These are phyloP conservation scores for Myriosclerotinia curreyana DNA, from an alignment of 2,329 filamentous ascomycete species.

Conservation along the genomic window DNA sequence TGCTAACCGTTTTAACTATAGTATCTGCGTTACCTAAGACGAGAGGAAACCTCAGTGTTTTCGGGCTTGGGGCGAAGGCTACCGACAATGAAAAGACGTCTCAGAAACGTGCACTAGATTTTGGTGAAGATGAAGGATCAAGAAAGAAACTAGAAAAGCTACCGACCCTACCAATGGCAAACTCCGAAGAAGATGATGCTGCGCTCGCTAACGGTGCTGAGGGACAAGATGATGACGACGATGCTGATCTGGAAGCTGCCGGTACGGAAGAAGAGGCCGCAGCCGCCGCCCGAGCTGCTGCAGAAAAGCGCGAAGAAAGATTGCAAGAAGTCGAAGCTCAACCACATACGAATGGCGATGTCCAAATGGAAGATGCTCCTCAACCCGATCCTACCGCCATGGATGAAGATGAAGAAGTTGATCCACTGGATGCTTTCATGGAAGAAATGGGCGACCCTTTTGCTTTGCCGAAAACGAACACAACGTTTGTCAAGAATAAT, in stretches of 20 bases:
- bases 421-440: slow-evolving; percentile 98
- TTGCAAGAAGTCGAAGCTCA: slow-evolving; percentile 46
- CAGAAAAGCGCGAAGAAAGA: slow-evolving; percentile 76
- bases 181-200: slow-evolving; percentile 53
- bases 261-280: slow-evolving; percentile 85
- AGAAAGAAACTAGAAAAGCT: slow-evolving; percentile 89
- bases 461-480: slow-evolving; percentile 42
- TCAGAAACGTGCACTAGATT: slow-evolving; percentile 72
- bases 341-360: slow-evolving; percentile 41
- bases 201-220: slow-evolving; percentile 58
- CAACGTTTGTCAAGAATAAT: slow-evolving; percentile 35
- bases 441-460: slow-evolving; percentile 53
- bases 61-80: slow-evolving; percentile 72
- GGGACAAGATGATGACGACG: slow-evolving; percentile 54
- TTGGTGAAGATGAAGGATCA: slow-evolving; percentile 84
- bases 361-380: slow-evolving; percentile 40
- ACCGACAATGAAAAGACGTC: slow-evolving; percentile 63
- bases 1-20: slow-evolving; percentile 28
- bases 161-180: slow-evolving; percentile 69
- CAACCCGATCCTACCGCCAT: slow-evolving; percentile 38
- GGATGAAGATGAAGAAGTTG: slow-evolving; percentile 68
- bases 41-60: slow-evolving; percentile 73
- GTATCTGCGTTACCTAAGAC: slow-evolving; percentile 60
- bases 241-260: slow-evolving; percentile 71
- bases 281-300: slow-evolving; percentile 78